phyloP scores from a whole-genome alignment of 192 early-diverging fungal genomes.

The Entophlyctis luteolus region DNA sequence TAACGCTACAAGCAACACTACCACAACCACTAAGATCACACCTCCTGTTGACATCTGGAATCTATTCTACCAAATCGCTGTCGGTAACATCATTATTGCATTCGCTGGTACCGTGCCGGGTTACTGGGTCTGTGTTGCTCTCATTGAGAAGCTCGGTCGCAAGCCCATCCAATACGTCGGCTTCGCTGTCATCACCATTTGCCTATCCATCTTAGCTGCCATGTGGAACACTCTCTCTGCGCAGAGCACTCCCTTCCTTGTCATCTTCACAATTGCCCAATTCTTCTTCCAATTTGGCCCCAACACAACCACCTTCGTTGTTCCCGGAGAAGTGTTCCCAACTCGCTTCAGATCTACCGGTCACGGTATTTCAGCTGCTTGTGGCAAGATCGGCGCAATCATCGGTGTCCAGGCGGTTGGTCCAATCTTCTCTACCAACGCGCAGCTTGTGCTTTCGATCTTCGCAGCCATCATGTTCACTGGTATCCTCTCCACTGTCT shows the following conservation, averaged over 20 bases:
- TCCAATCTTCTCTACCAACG: constrained; percentile 31
- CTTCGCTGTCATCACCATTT: constrained; percentile 70
- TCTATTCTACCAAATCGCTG: constrained; percentile 40
- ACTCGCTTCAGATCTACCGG: constrained; percentile 69
- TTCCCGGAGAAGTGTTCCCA: constrained; percentile 72
- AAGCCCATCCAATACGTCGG: constrained; percentile 91
- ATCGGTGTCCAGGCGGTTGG: constrained; percentile 50
- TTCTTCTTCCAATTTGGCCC: constrained; percentile 93
- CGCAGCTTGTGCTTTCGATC: constrained; percentile 14
- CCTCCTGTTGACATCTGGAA: constrained; percentile 53
- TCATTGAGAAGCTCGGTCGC: constrained; percentile 84
- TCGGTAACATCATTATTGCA: constrained; percentile 91
- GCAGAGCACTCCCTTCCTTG: constrained; percentile 37
- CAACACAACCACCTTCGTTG: constrained; percentile 84
- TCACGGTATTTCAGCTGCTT: constrained; percentile 77
- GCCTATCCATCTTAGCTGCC: constrained; percentile 57
- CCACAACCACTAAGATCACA: constrained; percentile 31
- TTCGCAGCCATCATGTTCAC: constrained; percentile 43
- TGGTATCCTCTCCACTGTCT: constrained; percentile 61
- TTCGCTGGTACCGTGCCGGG: constrained; percentile 69
- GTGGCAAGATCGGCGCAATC: constrained; percentile 74
- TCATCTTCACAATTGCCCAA: constrained; percentile 44
- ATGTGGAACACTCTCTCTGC: constrained; percentile 24
- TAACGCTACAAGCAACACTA: not conserved
- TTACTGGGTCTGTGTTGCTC: constrained; percentile 90